Evolutionary conservation across 2,329 filamentous ascomycete species (phyloP), one percentile per base, ranked within the genome.

Genomic region (Pestalotiopsis sp.): DNA sequence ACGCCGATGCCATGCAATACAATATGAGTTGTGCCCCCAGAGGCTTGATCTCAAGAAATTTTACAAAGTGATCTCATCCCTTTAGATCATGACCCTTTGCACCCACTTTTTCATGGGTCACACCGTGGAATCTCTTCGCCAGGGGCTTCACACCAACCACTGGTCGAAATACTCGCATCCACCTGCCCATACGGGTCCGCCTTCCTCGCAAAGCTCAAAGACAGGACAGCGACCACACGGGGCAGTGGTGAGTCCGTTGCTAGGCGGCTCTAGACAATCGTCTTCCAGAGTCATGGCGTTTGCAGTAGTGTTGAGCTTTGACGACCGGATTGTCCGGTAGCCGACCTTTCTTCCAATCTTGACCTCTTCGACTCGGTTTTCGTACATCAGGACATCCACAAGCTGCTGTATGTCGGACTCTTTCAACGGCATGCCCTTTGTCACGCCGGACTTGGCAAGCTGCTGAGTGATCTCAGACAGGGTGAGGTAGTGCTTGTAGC

Each of bases 211-310:
- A 2, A 98, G 86, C 68, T 96, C 92, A 78, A 97, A 97, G 2
- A 98, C 95, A 0, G 96, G 96, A 80, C 96, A 99, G 67, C 90
- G 87, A 2, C 95, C 95, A 79, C 96, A 99, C 1, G 96, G 96
- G 2, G 92, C 91, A 79, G 98, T 94, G 1, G 93, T 97, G 73
- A 95, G 89, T 3, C 93, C 93, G 74, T 95, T 97, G 73, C 86
- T 76, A 66, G 82, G 82, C 17, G 83, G 80, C 65, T 84, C 83
- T 68, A 75, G 77, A 65, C 74, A 75, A 68, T 78, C 76, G 11
- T 77, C 75, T 59, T 71, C 73, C 69, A 74, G 73, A 5, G 75
- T 71, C 27, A 71, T 74, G 52, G 73, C 71, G 65, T 72, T 72
- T 12, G 75, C 68, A 11, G 70, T 69, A 40, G 74, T 72, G 66